Evolutionary conservation across 148 eudicot genomes (phyloP), one percentile per base, ranked within the genome.

Genomic region (Suaeda aralocaspica): DNA sequence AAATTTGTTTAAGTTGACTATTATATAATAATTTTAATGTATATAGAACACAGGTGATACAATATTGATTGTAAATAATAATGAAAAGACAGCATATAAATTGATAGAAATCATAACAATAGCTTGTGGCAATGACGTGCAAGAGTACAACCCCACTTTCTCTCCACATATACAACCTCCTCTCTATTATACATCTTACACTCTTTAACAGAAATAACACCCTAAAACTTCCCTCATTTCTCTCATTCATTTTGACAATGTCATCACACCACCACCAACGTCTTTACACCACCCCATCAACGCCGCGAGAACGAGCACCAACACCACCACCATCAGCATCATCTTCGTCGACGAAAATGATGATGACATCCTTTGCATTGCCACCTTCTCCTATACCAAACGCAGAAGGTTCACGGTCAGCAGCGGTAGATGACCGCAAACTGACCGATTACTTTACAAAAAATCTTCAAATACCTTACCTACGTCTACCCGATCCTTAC

Each of bases 301-400:
- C 67, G 41, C 67, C 67, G 5, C 16, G 50, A 12, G 50, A 41
- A 45, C 22, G 50, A 42, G 9, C 42, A 6, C 39, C 46, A 9
- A 34, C 64, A 14, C 12, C 69, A 6, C 14, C 59, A 24, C 14
- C 45, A 11, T 36, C 16, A 14, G 1, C 57, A 21, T 51, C 68
- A 2, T 30, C 31, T 3, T 21, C 41, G 28, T 64, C 25, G 16
- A 33, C n/a, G 4, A 18, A 18, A 16, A 48, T 49, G 0, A 65
- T 65, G 24, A 63, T 57, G 9, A 68, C 69, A 9, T 73, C 67
- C 31, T 63, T 68, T 39, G 74, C 66, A 12, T 71, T 82, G 1
- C 89, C 92, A 0, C 97, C 97, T 0, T 84, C 97, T 5, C 97
- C 97, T 5, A 78, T 91, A 64, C 94, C 92, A 4, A 91, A 87